phyloP scores from a whole-genome alignment of 2,329 filamentous ascomycete species.

The Aureobasidium sp. region DNA sequence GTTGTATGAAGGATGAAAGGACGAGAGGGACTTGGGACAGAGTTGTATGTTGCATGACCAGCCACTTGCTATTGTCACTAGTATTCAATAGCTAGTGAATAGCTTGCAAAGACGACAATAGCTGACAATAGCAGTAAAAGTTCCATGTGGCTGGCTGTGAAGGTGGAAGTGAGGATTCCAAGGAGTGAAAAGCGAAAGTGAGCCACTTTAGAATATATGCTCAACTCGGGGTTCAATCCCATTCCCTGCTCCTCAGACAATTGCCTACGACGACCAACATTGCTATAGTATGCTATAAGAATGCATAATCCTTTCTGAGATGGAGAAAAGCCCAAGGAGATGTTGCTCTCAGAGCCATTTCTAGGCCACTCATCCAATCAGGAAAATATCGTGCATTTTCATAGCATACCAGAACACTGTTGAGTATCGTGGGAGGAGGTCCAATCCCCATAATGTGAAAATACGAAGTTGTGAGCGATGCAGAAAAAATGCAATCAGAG shows the following conservation, averaged over 20 bases:
- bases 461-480: too few relatives aligned
- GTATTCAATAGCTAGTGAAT: conserved; percentile 1
- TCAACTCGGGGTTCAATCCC: neutral
- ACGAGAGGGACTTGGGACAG: neutral
- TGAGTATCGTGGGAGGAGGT: too few relatives aligned
- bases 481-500: too few relatives aligned
- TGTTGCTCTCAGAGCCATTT: neutral
- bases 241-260: too few relatives aligned
- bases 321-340: too few relatives aligned
- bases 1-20: neutral
- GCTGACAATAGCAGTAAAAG: neutral
- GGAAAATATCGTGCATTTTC: too few relatives aligned
- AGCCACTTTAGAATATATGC: neutral
- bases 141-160: neutral
- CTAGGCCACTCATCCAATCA: too few relatives aligned
- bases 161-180: neutral
- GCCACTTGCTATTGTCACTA: neutral
- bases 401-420: too few relatives aligned
- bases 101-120: neutral
- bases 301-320: neutral
- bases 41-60: neutral
- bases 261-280: neutral
- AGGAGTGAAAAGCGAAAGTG: too few relatives aligned
- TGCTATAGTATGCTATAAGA: neutral
- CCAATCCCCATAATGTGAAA: too few relatives aligned